These are phyloP conservation scores for Pinguiococcus pyrenoidosus DNA, from an alignment of 108 stramenopile genomes.

Conservation along the genomic window DNA sequence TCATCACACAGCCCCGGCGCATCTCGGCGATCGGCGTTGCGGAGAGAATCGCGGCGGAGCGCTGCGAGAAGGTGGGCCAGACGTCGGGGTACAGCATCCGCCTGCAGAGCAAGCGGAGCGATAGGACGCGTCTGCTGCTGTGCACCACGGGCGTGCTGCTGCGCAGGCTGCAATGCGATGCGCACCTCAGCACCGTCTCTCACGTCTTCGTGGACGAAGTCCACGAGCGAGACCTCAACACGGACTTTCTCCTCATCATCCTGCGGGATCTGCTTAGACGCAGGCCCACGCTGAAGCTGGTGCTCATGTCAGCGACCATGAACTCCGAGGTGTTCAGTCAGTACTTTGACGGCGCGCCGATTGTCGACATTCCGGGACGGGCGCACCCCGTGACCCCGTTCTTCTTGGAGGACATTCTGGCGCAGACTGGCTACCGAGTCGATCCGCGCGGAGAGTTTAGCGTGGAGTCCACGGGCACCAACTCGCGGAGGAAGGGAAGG, in stretches of 20 bases:
- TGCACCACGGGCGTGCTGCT: slow-evolving; percentile 95
- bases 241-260: slow-evolving; percentile 77
- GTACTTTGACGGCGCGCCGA: slow-evolving; percentile 33
- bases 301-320: slow-evolving; percentile 83
- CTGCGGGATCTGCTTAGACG: slow-evolving; percentile 48
- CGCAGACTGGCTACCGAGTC: slow-evolving; percentile 40
- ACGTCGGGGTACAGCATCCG: slow-evolving; percentile 85
- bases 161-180: slow-evolving; percentile 69
- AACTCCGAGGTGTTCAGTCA: slow-evolving; percentile 57
- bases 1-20: slow-evolving; percentile 86
- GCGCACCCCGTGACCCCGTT: slow-evolving; percentile 78
- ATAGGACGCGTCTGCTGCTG: slow-evolving; percentile 67
- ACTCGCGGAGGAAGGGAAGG: slow-evolving; percentile 11
- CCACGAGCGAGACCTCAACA: slow-evolving; percentile 76
- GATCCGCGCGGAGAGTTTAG: slow-evolving; percentile 47
- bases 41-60: slow-evolving; percentile 73
- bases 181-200: slow-evolving; percentile 56
- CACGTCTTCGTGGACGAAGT: slow-evolving; percentile 93
- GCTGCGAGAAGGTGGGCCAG: slow-evolving; percentile 55
- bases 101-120: slow-evolving; percentile 52
- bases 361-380: slow-evolving; percentile 80
- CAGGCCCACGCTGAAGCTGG: slow-evolving; percentile 48
- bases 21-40: slow-evolving; percentile 85
- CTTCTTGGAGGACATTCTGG: slow-evolving; percentile 63
- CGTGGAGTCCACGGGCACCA: neutral